These are phyloP conservation scores for Exophiala xenobiotica DNA, from an alignment of 2,329 filamentous ascomycete species.

Conservation along the genomic window DNA sequence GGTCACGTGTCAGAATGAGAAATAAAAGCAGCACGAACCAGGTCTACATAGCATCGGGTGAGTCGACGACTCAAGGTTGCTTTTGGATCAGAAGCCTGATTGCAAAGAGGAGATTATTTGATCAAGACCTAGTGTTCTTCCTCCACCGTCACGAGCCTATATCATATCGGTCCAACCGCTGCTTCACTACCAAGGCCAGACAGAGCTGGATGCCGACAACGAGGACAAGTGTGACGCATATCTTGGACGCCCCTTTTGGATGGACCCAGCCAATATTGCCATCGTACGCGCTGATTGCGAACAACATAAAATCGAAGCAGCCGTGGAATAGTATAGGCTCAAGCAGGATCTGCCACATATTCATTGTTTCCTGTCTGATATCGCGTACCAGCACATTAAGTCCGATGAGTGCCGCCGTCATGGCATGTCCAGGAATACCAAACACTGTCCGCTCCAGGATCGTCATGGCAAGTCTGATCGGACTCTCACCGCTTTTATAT, in stretches of 20 bases:
- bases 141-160: neutral
- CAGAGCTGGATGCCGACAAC: neutral
- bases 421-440: slow-evolving; percentile 20
- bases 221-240: neutral
- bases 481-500: neutral
- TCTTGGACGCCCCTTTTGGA: slow-evolving; percentile 10
- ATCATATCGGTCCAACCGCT: neutral
- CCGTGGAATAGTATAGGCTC: slow-evolving; percentile 27
- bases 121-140: too few species aligned
- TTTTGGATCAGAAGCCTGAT: too few species aligned
- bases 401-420: slow-evolving; percentile 23
- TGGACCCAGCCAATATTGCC: slow-evolving; percentile 31
- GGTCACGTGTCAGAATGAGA: too few species aligned
- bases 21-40: too few species aligned
- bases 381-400: slow-evolving; percentile 20
- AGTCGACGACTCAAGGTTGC: too few species aligned
- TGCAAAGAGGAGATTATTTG: too few species aligned
- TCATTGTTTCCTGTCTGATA: slow-evolving; percentile 11
- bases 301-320: slow-evolving; percentile 21
- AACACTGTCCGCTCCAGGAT: slow-evolving; percentile 22
- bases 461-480: slow-evolving; percentile 6
- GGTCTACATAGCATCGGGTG: too few species aligned
- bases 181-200: neutral
- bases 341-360: slow-evolving; percentile 13
- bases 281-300: slow-evolving; percentile 25